phyloP scores from a whole-genome alignment of 2,329 filamentous ascomycete species.

The Ophiocordyceps australis region DNA sequence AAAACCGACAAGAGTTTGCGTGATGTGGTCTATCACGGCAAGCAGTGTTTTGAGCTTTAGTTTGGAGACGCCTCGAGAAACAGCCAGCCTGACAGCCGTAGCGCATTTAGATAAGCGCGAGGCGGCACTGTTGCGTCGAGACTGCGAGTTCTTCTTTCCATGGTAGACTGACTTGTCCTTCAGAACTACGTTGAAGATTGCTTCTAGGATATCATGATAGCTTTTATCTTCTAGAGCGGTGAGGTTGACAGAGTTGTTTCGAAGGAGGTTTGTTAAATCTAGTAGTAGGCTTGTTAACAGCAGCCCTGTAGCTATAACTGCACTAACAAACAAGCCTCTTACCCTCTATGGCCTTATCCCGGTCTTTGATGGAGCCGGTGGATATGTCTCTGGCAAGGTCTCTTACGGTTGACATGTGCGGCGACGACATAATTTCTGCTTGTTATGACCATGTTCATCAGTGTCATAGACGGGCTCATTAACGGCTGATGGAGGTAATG shows the following conservation, averaged over 20 bases:
- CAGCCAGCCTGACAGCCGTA: conserved; percentile 50
- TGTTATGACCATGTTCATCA: too few species aligned
- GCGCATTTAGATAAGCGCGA: conserved; percentile 50
- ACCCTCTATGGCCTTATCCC: conserved; percentile 23
- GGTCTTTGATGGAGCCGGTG: conserved; percentile 15
- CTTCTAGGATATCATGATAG: conserved; percentile 70
- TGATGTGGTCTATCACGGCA: conserved; percentile 65
- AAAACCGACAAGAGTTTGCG: conserved; percentile 46
- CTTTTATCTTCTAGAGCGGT: conserved; percentile 48
- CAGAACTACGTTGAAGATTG: conserved; percentile 51
- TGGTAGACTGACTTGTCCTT: conserved; percentile 49
- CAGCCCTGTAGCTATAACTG: too few species aligned
- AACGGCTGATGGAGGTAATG: too few species aligned
- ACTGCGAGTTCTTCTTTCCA: conserved; percentile 28
- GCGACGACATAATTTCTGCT: conserved; percentile 16
- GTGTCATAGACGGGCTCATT: too few species aligned
- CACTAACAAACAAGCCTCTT: conserved; percentile 3
- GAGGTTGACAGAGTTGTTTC: conserved; percentile 16
- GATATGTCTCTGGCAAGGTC: conserved; percentile 15
- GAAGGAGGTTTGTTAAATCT: conserved; percentile 20
- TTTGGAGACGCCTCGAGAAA: conserved; percentile 49
- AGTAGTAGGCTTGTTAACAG: too few species aligned
- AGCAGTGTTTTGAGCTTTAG: conserved; percentile 64
- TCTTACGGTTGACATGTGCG: conserved; percentile 14
- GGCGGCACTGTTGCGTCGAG: conserved; percentile 26